Conservation (phyloP, 2,329 filamentous ascomycete genomes). For the Mariannaea sp. region DNA sequence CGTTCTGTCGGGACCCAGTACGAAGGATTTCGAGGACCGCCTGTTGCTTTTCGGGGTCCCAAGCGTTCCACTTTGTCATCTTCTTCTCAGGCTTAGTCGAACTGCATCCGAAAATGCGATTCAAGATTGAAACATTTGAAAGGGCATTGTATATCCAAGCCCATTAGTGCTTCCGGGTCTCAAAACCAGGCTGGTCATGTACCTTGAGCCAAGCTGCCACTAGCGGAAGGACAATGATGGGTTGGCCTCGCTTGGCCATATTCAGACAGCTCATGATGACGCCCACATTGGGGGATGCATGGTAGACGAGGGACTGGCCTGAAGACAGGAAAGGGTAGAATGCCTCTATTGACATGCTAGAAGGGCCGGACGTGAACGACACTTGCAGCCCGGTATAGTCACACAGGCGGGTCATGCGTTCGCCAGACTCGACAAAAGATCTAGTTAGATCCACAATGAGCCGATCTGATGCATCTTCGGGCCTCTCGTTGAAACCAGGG, state of each 20-base stretch:
- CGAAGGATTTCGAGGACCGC: neutral
- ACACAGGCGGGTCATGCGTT: neutral
- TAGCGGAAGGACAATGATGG: neutral
- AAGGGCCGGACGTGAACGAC: neutral
- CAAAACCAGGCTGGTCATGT: neutral
- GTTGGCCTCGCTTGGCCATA: neutral
- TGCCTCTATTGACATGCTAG: neutral
- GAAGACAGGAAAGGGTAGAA: neutral
- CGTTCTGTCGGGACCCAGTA: neutral
- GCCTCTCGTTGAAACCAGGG: no score
- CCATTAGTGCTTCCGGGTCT: neutral
- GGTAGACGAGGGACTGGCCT: neutral
- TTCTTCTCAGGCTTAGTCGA: neutral
- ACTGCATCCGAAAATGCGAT: neutral
- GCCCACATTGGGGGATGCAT: neutral
- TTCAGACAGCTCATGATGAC: neutral
- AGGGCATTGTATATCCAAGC: constrained; percentile 1
- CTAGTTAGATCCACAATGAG: no score
- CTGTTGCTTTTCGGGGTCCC: neutral
- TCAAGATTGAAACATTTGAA: neutral
- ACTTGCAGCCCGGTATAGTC: neutral
- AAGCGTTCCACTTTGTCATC: neutral
- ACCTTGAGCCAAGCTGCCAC: neutral
- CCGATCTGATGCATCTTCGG: no score
- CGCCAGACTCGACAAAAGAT: no score